phyloP scores from a whole-genome alignment of 805 yeast species.

The Pichia nanzhaoensis region DNA sequence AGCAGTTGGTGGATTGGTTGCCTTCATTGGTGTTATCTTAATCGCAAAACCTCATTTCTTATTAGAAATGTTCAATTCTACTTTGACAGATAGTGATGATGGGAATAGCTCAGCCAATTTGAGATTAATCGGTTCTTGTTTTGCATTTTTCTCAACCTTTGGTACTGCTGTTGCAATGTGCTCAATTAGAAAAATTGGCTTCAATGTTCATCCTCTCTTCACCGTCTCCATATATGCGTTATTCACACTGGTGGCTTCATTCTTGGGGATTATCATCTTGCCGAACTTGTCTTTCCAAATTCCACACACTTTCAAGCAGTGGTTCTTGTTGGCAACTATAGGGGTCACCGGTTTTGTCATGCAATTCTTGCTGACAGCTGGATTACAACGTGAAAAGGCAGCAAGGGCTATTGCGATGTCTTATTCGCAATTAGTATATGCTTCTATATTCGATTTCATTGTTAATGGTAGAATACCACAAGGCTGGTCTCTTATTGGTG shows the following conservation, averaged over 20 bases:
- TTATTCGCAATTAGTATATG: conserved; percentile 73
- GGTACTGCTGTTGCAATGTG: conserved; percentile 70
- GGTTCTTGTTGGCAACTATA: conserved; percentile 53
- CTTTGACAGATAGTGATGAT: not conserved
- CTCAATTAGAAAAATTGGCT: conserved; percentile 67
- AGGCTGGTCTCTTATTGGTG: conserved; percentile 61
- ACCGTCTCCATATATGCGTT: conserved; percentile 74
- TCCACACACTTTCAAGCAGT: conserved; percentile 58
- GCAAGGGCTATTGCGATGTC: conserved; percentile 68
- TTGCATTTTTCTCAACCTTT: conserved; percentile 59
- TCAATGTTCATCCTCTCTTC: conserved; percentile 69
- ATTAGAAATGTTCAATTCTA: conserved; percentile 36
- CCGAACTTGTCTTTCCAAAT: conserved; percentile 55
- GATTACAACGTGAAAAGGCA: conserved; percentile 76
- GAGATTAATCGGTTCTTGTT: conserved; percentile 54
- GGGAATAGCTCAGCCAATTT: conserved; percentile 12
- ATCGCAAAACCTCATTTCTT: conserved; percentile 77
- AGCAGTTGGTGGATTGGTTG: conserved; percentile 58
- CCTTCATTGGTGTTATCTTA: conserved; percentile 68
- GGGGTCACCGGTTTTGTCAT: conserved; percentile 77
- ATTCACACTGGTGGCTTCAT: conserved; percentile 48
- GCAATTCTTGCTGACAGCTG: conserved; percentile 76
- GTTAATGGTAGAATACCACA: conserved; percentile 74
- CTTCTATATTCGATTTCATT: conserved; percentile 64
- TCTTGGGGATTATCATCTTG: conserved; percentile 41